Conservation (phyloP, 2,329 filamentous ascomycete genomes). For the Aspergillus sclerotialis region DNA sequence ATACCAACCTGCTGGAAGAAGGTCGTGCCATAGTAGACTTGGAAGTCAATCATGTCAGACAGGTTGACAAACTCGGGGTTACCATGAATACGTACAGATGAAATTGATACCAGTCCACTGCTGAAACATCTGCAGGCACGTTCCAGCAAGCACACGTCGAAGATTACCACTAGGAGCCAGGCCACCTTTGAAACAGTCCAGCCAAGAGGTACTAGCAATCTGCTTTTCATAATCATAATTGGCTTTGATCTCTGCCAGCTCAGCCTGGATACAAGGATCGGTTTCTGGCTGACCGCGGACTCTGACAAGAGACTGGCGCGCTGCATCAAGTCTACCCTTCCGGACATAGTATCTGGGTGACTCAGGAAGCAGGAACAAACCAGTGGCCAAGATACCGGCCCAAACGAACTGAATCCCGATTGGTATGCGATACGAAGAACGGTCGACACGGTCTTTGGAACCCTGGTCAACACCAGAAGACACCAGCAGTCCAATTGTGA, state of each 20-base stretch:
- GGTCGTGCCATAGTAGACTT: conserved; percentile 31
- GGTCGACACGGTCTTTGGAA: conserved; percentile 55
- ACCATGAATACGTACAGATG: conserved; percentile 20
- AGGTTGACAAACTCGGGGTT: background rate
- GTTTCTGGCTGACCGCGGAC: conserved; percentile 62
- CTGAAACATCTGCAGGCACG: conserved; percentile 32
- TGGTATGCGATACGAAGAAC: conserved; percentile 67
- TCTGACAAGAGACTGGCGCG: conserved; percentile 54
- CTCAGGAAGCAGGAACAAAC: conserved; percentile 71
- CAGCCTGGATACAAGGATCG: conserved; percentile 65
- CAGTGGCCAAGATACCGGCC: conserved; percentile 65
- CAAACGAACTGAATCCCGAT: conserved; percentile 74
- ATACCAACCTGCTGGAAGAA: conserved; percentile 36
- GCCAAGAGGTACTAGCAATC: conserved; percentile 29
- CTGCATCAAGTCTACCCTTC: conserved; percentile 59
- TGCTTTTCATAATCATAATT: conserved; percentile 76
- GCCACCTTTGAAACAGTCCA: conserved; percentile 52
- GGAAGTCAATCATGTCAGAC: background rate
- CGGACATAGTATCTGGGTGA: conserved; percentile 80
- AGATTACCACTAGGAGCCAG: background rate
- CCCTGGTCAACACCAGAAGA: conserved; percentile 67
- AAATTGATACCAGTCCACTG: conserved; percentile 39
- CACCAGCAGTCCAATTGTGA: conserved; percentile 68
- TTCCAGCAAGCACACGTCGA: conserved; percentile 30
- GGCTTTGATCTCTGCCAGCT: conserved; percentile 76